phyloP scores from a whole-genome alignment of 768 basidiomycete species.

The Sarcomyxa edulis region DNA sequence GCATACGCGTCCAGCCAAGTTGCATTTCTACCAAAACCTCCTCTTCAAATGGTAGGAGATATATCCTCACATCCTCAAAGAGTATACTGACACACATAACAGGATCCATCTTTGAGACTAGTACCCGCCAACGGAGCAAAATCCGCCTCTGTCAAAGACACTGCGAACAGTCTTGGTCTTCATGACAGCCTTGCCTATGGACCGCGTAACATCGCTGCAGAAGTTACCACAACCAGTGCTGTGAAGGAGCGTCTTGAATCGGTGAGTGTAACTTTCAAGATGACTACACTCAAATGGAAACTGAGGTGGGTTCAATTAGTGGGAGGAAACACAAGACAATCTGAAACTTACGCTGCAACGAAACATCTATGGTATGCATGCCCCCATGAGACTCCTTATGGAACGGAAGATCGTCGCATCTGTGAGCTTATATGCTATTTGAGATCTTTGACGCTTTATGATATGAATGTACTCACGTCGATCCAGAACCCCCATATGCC shows the following conservation, averaged over 20 bases:
- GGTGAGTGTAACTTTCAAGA: conserved; percentile 47
- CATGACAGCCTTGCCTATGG: conserved; percentile 90
- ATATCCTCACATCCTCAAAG: too few relatives aligned
- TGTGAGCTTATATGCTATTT: conserved; percentile 39
- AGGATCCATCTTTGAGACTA: conserved; percentile 56
- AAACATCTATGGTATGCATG: conserved; percentile 80
- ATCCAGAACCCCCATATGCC: conserved; percentile 63
- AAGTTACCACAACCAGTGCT: conserved; percentile 55
- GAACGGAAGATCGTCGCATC: conserved; percentile 81
- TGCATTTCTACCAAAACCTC: too few relatives aligned
- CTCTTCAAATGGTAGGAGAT: too few relatives aligned
- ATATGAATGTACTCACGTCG: conserved; percentile 1
- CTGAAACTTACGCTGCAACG: conserved; percentile 81
- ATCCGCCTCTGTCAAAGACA: conserved; percentile 61
- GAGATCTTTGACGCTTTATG: background rate
- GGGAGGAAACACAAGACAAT: conserved; percentile 91
- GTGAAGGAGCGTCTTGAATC: conserved; percentile 72
- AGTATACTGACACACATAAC: too few relatives aligned
- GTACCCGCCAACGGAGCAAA: conserved; percentile 53
- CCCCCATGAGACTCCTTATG: conserved; percentile 89
- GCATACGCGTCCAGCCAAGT: too few relatives aligned
- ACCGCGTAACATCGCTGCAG: conserved; percentile 72
- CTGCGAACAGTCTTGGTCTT: conserved; percentile 70
- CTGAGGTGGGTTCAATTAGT: conserved; percentile 40
- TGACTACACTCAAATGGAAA: background rate